Conservation (phyloP, 352 stramenopile genomes). For the Pythium aristosporum region DNA sequence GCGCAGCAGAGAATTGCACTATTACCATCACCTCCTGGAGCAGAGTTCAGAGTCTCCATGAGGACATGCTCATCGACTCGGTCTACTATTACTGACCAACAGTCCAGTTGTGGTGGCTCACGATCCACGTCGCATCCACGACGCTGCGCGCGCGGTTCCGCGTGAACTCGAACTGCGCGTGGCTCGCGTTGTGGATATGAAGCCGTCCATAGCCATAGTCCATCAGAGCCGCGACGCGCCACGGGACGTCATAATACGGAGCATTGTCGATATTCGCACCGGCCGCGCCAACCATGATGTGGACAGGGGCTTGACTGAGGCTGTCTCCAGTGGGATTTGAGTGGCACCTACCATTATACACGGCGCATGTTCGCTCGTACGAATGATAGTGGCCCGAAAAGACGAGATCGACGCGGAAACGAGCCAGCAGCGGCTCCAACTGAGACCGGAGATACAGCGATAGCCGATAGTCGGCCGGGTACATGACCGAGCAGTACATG, state of each 20-base stretch:
- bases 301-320: conserved; percentile 16
- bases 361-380: conserved; percentile 32
- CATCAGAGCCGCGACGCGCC: conserved; percentile 16
- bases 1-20: too few species aligned
- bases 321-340: too few species aligned
- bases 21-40: too few species aligned
- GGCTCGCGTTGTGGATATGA: conserved; percentile 27
- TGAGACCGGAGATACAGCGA: conserved; percentile 13
- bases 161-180: conserved; percentile 30
- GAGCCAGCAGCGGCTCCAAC: conserved; percentile 24
- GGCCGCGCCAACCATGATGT: conserved; percentile 34
- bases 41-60: too few species aligned
- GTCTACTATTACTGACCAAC: too few species aligned
- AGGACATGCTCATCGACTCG: too few species aligned
- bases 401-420: conserved; percentile 28
- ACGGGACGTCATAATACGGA: conserved; percentile 24
- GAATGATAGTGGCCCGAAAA: conserved; percentile 32
- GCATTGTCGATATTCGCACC: conserved; percentile 27
- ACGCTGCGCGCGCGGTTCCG: conserved; percentile 12
- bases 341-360: not conserved
- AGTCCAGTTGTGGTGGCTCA: conserved; percentile 27
- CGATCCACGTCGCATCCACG: conserved; percentile 21
- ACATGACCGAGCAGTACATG: conserved; percentile 26
- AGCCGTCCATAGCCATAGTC: conserved; percentile 33
- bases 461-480: conserved; percentile 10